phyloP scores from a whole-genome alignment of 306 rosid genomes.

The Glycine soja region DNA sequence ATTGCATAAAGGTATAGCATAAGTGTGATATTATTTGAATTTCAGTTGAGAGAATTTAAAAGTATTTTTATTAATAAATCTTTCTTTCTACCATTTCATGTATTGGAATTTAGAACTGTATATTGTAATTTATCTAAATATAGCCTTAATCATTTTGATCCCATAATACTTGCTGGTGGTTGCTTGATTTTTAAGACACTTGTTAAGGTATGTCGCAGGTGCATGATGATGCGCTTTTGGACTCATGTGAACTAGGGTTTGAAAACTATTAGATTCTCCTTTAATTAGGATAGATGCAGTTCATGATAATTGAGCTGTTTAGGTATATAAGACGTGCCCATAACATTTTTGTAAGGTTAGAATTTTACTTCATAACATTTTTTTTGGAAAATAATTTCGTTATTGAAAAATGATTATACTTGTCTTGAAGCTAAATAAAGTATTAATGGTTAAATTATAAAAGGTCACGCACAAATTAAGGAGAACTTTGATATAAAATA shows the following conservation, averaged over 20 bases:
- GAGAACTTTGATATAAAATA: not conserved
- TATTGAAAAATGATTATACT: not conserved
- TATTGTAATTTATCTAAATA: not conserved
- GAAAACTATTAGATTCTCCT: not conserved
- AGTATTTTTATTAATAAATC: no score
- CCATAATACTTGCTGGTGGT: not conserved
- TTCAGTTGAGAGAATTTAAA: no score
- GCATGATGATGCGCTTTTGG: not conserved
- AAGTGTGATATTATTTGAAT: no score
- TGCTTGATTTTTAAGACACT: not conserved
- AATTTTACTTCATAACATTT: not conserved
- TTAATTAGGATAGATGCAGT: not conserved
- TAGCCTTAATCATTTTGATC: not conserved
- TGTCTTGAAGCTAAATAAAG: constrained; percentile 18
- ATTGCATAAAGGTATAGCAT: no score
- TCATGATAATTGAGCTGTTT: not conserved
- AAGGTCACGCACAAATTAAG: not conserved
- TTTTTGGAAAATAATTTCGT: not conserved
- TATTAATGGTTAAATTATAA: not conserved
- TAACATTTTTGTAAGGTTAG: not conserved
- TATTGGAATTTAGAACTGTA: no score
- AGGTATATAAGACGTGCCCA: not conserved
- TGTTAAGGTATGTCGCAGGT: not conserved
- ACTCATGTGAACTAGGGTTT: not conserved
- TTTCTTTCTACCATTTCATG: no score